These are phyloP conservation scores for Neurospora sp. DNA, from an alignment of 2,329 filamentous ascomycete species.

Conservation along the genomic window DNA sequence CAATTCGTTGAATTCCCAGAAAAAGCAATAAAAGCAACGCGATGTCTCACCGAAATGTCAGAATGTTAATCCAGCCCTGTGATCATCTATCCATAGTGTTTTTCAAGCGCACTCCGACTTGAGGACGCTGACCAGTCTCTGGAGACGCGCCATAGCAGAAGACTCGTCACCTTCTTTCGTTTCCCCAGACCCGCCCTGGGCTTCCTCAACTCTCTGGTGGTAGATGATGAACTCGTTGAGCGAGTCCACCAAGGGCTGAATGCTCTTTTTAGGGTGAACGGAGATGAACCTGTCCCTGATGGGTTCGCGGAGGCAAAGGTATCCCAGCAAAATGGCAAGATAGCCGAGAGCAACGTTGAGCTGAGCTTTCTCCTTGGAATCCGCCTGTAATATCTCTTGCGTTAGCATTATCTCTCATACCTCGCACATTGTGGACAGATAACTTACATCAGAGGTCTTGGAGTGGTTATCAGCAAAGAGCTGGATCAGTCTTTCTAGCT, in stretches of 20 bases:
- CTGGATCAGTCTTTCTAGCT: conserved; percentile 50
- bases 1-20: not conserved
- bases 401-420: conserved; percentile 3
- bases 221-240: conserved; percentile 46
- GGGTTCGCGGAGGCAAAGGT: conserved; percentile 53
- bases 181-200: conserved; percentile 24
- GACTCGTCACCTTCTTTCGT: conserved; percentile 21
- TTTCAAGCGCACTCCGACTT: not conserved
- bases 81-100: not conserved
- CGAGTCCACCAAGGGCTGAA: conserved; percentile 38
- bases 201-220: conserved; percentile 39
- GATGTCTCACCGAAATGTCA: not conserved
- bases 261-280: conserved; percentile 32
- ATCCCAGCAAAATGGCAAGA: conserved; percentile 73
- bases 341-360: conserved; percentile 81
- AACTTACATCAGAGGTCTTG: conserved; percentile 57
- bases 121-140: conserved; percentile 25
- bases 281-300: conserved; percentile 33
- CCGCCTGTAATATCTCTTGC: conserved; percentile 40
- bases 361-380: conserved; percentile 64
- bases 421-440: not conserved
- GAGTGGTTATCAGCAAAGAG: conserved; percentile 61
- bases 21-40: not conserved
- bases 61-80: not conserved
- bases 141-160: conserved; percentile 29